Conservation (phyloP, 495 filamentous ascomycete species). For the Aspergillus ostianus region DNA sequence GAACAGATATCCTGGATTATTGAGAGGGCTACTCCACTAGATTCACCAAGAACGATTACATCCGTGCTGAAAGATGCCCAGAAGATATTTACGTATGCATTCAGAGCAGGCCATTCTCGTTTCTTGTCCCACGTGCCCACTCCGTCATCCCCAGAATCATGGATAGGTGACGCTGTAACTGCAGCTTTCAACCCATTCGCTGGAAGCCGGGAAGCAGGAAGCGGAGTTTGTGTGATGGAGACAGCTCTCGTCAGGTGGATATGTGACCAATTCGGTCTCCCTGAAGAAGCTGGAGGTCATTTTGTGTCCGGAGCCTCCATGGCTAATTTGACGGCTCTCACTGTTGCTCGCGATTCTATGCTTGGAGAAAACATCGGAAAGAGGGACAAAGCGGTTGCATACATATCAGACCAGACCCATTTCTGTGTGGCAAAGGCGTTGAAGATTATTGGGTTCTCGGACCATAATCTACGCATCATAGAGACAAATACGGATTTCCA, state of each 20-base stretch:
- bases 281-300: slow-evolving; percentile 3
- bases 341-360: slow-evolving; percentile 3
- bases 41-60: too few species aligned
- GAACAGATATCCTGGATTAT: too few species aligned
- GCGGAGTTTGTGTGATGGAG: slow-evolving; percentile 3
- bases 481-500: slow-evolving; percentile 12
- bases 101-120: too few species aligned
- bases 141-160: background rate
- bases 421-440: slow-evolving; percentile 23
- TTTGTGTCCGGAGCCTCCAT: slow-evolving; percentile 14
- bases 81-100: too few species aligned
- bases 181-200: slow-evolving; percentile 6
- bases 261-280: slow-evolving; percentile 1
- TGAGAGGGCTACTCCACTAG: too few species aligned
- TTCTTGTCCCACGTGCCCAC: slow-evolving; percentile 10
- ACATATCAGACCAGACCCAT: slow-evolving; percentile 28
- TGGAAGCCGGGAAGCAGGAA: slow-evolving; percentile 6
- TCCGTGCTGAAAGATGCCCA: too few species aligned
- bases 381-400: slow-evolving; percentile 23
- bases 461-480: slow-evolving; percentile 20
- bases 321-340: slow-evolving; percentile 5
- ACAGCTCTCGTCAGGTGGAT: slow-evolving; percentile 1
- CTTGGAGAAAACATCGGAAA: background rate
- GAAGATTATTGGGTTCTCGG: slow-evolving; percentile 21
- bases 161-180: slow-evolving; percentile 6